Conservation (phyloP, 2,329 filamentous ascomycete species). For the Aspergillus pseudotamarii region DNA sequence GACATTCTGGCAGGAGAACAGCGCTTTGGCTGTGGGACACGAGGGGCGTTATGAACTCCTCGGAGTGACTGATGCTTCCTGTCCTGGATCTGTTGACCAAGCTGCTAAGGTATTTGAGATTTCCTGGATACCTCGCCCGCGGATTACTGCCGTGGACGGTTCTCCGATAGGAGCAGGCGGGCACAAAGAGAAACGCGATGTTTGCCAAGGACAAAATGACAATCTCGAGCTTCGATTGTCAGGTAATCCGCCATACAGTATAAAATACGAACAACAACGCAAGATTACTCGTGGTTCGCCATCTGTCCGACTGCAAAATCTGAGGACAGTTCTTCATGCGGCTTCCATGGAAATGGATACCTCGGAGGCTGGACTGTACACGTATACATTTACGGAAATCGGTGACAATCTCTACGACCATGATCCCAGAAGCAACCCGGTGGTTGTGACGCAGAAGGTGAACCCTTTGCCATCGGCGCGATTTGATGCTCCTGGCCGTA, state of each 20-base stretch:
- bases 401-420: conserved; percentile 85
- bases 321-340: conserved; percentile 75
- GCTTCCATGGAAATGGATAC: conserved; percentile 87
- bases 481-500: conserved; percentile 85
- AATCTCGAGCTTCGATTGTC: conserved; percentile 78
- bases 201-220: conserved; percentile 95
- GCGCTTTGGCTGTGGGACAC: conserved; percentile 65
- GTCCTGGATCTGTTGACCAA: conserved; percentile 77
- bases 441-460: conserved; percentile 79
- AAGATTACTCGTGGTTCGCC: conserved; percentile 68
- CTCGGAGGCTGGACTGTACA: conserved; percentile 76
- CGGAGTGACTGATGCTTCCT: conserved; percentile 75
- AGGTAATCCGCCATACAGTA: conserved; percentile 79
- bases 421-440: conserved; percentile 65
- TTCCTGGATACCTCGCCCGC: conserved; percentile 81
- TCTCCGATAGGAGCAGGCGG: conserved; percentile 53
- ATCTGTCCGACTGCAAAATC: conserved; percentile 67
- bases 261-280: conserved; percentile 79
- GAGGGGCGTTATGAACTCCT: conserved; percentile 80
- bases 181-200: conserved; percentile 72
- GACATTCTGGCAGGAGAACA: conserved; percentile 62
- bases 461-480: conserved; percentile 79
- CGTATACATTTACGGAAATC: conserved; percentile 81
- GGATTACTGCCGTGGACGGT: conserved; percentile 61
- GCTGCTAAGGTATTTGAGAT: conserved; percentile 76